A percentile compares a stretch with the other conserved stretches of the same genome.
Evolutionary conservation across 176 grass and related monocot species (phyloP).

Genomic region (Luzula sylvatica): DNA sequence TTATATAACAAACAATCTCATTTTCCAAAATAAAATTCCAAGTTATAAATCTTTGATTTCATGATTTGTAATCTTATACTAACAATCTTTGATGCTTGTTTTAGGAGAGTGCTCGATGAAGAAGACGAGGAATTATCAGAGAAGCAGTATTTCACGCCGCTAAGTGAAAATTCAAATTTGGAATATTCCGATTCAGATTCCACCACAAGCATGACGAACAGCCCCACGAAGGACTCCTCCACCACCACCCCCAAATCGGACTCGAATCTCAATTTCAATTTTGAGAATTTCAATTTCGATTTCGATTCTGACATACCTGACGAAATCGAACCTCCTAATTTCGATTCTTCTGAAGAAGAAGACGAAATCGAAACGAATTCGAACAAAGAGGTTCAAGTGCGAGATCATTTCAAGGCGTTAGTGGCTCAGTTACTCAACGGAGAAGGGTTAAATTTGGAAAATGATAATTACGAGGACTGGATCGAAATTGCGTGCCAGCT

Average conservation of each 20-base stretch:
- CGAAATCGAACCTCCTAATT: slow-evolving; percentile 32
- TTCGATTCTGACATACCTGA: slow-evolving; percentile 11
- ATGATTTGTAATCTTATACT: too few relatives aligned
- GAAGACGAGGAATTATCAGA: slow-evolving; percentile 36
- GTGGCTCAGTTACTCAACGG: slow-evolving; percentile 63
- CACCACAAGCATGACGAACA: slow-evolving; percentile 33
- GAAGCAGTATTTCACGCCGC: slow-evolving; percentile 36
- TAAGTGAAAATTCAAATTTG: slow-evolving; percentile 36
- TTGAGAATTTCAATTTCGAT: slow-evolving; percentile 24
- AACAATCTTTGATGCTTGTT: neutral
- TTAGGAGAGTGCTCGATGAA: slow-evolving; percentile 33
- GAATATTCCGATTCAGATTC: slow-evolving; percentile 81
- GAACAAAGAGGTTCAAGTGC: slow-evolving; percentile 16
- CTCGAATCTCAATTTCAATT: slow-evolving; percentile 25
- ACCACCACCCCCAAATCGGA: slow-evolving; percentile 30
- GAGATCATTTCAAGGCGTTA: slow-evolving; percentile 58
- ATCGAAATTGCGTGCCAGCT: slow-evolving; percentile 60
- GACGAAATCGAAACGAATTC: slow-evolving; percentile 37
- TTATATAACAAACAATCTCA: too few relatives aligned
- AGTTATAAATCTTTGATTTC: too few relatives aligned
- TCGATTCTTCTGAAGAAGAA: slow-evolving; percentile 34
- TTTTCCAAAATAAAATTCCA: too few relatives aligned
- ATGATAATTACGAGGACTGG: slow-evolving; percentile 45
- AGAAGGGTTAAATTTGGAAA: slow-evolving; percentile 46
- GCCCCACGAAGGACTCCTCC: slow-evolving; percentile 26